phyloP scores from a whole-genome alignment of 1,284 basidiomycete species.

The Irpex rosettiformis region DNA sequence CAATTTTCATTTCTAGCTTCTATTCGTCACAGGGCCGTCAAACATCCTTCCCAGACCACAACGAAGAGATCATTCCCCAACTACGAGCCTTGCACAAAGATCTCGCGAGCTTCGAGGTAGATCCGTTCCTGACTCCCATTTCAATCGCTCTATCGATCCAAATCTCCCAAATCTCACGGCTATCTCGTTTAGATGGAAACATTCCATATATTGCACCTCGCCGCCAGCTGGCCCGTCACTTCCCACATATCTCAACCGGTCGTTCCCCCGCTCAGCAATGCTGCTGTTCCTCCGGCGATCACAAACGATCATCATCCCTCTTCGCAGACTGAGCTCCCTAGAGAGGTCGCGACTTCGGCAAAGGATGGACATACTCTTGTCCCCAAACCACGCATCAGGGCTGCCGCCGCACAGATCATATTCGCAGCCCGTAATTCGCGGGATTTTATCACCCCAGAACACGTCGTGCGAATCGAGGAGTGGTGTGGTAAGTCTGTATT shows the following conservation, averaged over 20 bases:
- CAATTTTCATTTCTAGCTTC: conserved; percentile 45
- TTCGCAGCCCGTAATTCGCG: conserved; percentile 77
- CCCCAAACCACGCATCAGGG: conserved; percentile 52
- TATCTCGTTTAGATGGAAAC: conserved; percentile 67
- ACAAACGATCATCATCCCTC: conserved; percentile 19
- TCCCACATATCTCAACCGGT: conserved; percentile 14
- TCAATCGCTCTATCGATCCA: neutral
- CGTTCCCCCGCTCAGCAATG: conserved; percentile 36
- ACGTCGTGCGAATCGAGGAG: conserved; percentile 60
- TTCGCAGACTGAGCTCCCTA: conserved; percentile 28
- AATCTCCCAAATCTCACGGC: conserved; percentile 3
- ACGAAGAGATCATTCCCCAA: conserved; percentile 59
- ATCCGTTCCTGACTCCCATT: conserved; percentile 10
- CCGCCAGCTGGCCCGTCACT: conserved; percentile 47
- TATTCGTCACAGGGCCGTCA: conserved; percentile 83
- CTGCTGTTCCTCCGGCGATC: conserved; percentile 38
- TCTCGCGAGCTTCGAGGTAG: conserved; percentile 67
- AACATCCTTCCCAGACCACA: conserved; percentile 77
- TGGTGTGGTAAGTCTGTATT: conserved; percentile 59
- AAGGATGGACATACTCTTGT: conserved; percentile 19
- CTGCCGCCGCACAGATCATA: conserved; percentile 79
- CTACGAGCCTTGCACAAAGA: conserved; percentile 46
- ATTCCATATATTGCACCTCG: conserved; percentile 73
- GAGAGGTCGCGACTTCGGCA: conserved; percentile 23
- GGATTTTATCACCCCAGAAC: conserved; percentile 73